These are phyloP conservation scores for Monilinia laxa DNA, from an alignment of 2,329 filamentous ascomycete genomes.

Conservation along the genomic window DNA sequence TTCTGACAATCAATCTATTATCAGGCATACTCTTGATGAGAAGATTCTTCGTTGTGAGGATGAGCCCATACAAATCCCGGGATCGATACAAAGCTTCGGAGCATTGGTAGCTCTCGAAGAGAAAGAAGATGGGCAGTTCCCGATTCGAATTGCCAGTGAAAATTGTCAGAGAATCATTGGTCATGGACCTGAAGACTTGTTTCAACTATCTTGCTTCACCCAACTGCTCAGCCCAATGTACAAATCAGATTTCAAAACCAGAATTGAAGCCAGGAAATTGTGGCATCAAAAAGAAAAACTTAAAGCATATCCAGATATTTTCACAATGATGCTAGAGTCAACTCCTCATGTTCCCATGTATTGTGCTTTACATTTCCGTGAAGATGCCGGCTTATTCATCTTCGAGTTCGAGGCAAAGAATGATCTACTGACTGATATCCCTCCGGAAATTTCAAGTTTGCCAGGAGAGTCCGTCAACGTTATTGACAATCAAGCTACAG, in stretches of 20 bases:
- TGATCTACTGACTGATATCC: conserved; percentile 65
- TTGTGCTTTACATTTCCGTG: conserved; percentile 49
- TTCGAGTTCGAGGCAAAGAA: conserved; percentile 90
- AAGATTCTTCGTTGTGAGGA: conserved; percentile 67
- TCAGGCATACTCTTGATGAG: not conserved
- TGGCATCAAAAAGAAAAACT: conserved; percentile 55
- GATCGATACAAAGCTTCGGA: conserved; percentile 68
- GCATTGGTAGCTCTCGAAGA: conserved; percentile 74
- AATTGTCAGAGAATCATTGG: conserved; percentile 75
- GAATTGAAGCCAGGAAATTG: conserved; percentile 11
- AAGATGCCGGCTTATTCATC: conserved; percentile 68
- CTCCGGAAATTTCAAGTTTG: conserved; percentile 58
- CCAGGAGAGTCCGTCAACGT: conserved; percentile 71
- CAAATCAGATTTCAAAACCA: conserved; percentile 12
- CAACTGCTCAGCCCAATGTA: conserved; percentile 85
- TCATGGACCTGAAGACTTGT: conserved; percentile 73
- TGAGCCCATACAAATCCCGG: conserved; percentile 75
- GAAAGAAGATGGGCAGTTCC: conserved; percentile 63
- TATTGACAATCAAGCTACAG: conserved; percentile 67
- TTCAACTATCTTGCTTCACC: conserved; percentile 71
- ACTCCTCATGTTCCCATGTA: conserved; percentile 4
- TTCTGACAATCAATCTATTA: conserved; percentile 1
- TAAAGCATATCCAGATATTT: conserved; percentile 75
- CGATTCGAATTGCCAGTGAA: conserved; percentile 75
- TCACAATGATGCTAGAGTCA: conserved; percentile 59